A percentile compares a stretch with the other conserved stretches of the same genome.
phyloP scores from a whole-genome alignment of 192 early-diverging fungal genomes.

The Dimargaris xerosporica region DNA sequence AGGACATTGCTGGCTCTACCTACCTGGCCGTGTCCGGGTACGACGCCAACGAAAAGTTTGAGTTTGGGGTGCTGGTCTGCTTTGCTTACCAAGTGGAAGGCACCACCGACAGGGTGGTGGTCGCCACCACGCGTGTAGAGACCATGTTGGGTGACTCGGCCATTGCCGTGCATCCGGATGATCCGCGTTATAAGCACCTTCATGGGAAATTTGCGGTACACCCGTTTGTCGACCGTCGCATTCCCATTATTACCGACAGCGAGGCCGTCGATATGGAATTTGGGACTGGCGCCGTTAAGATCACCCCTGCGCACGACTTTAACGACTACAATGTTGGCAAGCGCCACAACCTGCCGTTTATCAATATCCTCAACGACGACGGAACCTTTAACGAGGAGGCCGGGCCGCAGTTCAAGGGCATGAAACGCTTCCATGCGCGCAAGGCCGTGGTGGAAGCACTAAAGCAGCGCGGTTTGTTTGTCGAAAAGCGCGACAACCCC shows the following conservation, averaged over 20 bases:
- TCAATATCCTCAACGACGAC: conserved; percentile 96
- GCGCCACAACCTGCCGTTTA: conserved; percentile 83
- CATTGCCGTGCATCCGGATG: conserved; percentile 85
- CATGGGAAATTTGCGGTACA: conserved; percentile 88
- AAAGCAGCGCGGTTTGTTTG: conserved; percentile 77
- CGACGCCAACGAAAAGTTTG: conserved; percentile 81
- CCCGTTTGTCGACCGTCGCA: conserved; percentile 80
- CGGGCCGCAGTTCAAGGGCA: conserved; percentile 60
- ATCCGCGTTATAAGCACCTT: conserved; percentile 86
- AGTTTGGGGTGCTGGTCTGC: conserved; percentile 94
- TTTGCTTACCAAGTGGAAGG: conserved; percentile 88
- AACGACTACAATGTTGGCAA: conserved; percentile 96
- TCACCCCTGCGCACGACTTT: conserved; percentile 95
- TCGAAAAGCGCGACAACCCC: conserved; percentile 72
- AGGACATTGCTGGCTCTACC: conserved; percentile 72
- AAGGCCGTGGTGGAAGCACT: conserved; percentile 72
- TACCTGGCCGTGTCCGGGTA: conserved; percentile 84
- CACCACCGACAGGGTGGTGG: conserved; percentile 73
- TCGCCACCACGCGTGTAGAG: conserved; percentile 98
- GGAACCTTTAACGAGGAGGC: conserved; percentile 87
- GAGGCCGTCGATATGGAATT: conserved; percentile 79
- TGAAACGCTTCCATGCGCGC: conserved; percentile 90
- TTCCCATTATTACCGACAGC: conserved; percentile 81
- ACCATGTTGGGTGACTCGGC: conserved; percentile 99
- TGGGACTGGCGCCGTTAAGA: conserved; percentile 98